Evolutionary conservation across 495 filamentous ascomycete genomes (phyloP), one percentile per base, ranked within the genome.

Genomic region (Poronia punctata): DNA sequence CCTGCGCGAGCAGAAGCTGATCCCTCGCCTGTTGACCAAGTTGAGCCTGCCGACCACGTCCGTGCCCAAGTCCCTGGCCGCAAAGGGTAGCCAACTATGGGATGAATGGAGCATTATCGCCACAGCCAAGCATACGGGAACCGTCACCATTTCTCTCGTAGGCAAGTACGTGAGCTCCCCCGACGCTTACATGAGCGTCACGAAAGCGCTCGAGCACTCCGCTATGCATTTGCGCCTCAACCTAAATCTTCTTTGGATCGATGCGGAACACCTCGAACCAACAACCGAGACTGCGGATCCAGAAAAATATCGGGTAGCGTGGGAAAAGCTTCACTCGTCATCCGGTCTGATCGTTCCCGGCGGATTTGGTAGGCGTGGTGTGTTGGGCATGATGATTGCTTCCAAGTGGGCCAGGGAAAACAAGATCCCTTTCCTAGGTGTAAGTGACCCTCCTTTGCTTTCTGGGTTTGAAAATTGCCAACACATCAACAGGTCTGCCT

Each of bases 111-210:
- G 60, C 48, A 71, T 78, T 35, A 67, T 60, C 4, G 73, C 89
- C 23, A 81, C 80, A 1, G 61, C 71, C 10, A 68, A 75, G 25
- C 78, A 82, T 41, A 25, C 9, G 12, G 19, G 33, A 30, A 44
- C 41, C n/a, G 41, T 98, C 38, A 67, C 69, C 8, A 94, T 98
- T 54, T 88, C 78, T 4, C 71, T 98, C 4, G 89, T 98, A 17
- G 92, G 92, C 46, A 97, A 98, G 60, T 97, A 97, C 60, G 79
- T 75, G 12, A 70, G 75, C 11, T 75, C 88, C 15, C 80, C 88
- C 27, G 92, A 98, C 31, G 53, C 59, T 2, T 97, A 97, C 53
- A 69, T 90, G 22, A 82, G 73, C 41, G 83, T 94, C 16, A 72
- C 74, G 52, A 95, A 95, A 59, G 72, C 86, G 0, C 68, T 98